Conservation (phyloP, 495 filamentous ascomycete species). For the Jackrogersella minutella region DNA sequence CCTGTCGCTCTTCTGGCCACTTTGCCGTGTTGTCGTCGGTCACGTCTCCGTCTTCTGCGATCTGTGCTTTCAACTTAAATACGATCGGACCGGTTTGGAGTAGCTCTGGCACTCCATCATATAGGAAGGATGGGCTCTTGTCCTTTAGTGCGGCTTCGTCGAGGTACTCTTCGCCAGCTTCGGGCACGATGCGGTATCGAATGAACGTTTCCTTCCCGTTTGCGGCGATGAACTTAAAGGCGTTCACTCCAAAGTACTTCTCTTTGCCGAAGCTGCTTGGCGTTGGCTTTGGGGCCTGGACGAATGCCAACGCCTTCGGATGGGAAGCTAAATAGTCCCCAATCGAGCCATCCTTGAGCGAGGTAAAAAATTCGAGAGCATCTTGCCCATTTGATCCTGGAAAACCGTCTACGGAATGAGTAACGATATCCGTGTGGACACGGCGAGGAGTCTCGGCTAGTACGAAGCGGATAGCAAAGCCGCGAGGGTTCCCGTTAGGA, state of each 20-base stretch:
- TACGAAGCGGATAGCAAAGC: constrained; percentile 59
- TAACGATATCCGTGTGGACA: constrained; percentile 64
- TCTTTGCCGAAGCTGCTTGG: constrained; percentile 56
- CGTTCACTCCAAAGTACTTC: constrained; percentile 57
- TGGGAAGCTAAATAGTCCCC: constrained; percentile 53
- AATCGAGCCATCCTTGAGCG: constrained; percentile 44
- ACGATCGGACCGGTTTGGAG: constrained; percentile 45
- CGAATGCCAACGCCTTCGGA: constrained; percentile 55
- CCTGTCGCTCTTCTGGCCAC: constrained; percentile 58
- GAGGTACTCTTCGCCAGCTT: constrained; percentile 47
- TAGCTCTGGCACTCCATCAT: constrained; percentile 50
- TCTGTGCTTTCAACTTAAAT: constrained; percentile 58
- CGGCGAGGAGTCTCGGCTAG: constrained; percentile 51
- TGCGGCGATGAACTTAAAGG: constrained; percentile 56
- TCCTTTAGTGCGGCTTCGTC: constrained; percentile 44
- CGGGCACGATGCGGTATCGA: constrained; percentile 56
- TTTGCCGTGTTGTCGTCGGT: constrained; percentile 59
- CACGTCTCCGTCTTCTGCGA: constrained; percentile 58
- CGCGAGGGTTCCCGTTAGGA: constrained; percentile 57
- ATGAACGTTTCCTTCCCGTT: constrained; percentile 55
- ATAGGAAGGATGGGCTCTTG: constrained; percentile 52
- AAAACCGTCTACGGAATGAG: constrained; percentile 59
- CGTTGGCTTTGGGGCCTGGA: constrained; percentile 56
- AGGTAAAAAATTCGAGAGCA: constrained; percentile 57
- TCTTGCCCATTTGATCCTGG: constrained; percentile 57